Evolutionary conservation across 2,329 filamentous ascomycete genomes (phyloP).

Genomic region (Apiospora pterosperma): DNA sequence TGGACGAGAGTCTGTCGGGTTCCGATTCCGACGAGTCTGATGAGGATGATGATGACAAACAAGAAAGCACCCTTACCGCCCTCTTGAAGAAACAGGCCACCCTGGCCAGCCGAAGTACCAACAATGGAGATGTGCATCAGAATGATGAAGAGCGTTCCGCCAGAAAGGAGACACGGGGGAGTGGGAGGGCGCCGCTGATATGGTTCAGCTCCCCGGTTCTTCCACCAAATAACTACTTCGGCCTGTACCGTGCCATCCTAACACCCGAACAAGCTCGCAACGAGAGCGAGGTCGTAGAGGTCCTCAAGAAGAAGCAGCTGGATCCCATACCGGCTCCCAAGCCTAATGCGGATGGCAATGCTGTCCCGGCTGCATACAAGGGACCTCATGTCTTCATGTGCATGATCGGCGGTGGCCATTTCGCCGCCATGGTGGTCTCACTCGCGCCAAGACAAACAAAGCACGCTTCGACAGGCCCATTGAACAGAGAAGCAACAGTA

Average conservation of each 20-base stretch:
- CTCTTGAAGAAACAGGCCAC: constrained; percentile 82
- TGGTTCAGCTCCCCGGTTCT: constrained; percentile 81
- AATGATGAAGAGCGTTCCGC: constrained; percentile 44
- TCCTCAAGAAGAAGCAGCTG: constrained; percentile 74
- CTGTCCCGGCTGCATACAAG: constrained; percentile 49
- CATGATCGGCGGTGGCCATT: constrained; percentile 98
- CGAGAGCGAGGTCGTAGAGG: constrained; percentile 58
- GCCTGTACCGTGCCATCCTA: constrained; percentile 81
- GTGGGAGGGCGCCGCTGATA: constrained; percentile 70
- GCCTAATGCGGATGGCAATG: constrained; percentile 51
- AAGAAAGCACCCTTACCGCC: constrained; percentile 69
- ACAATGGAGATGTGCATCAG: constrained; percentile 41
- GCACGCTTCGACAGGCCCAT: constrained; percentile 59
- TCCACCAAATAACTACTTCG: constrained; percentile 75
- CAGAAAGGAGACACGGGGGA: constrained; percentile 48
- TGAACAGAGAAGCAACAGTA: constrained; percentile 83
- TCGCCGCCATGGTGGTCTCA: constrained; percentile 93
- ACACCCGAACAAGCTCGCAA: constrained; percentile 67
- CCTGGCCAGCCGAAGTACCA: constrained; percentile 49
- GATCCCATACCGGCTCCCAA: constrained; percentile 54
- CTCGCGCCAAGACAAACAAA: constrained; percentile 77
- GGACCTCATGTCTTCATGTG: constrained; percentile 91
- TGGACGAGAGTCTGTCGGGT: constrained; percentile 91
- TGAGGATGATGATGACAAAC: constrained; percentile 47
- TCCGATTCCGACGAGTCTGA: constrained; percentile 74